Conservation (phyloP, 768 basidiomycete species). For the Kwoniella botswanensis region DNA sequence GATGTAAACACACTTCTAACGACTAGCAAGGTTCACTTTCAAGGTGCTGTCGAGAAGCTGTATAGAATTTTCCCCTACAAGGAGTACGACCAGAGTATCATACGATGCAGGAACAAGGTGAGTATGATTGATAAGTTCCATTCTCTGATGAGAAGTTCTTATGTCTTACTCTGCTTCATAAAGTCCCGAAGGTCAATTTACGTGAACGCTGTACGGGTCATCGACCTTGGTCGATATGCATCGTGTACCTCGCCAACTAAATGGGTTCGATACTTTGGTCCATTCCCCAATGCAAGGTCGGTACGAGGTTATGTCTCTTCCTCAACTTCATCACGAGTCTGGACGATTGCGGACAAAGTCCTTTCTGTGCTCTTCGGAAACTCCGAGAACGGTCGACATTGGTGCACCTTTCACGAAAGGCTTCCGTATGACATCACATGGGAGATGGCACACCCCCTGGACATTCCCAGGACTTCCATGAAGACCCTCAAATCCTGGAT, state of each 20-base stretch:
- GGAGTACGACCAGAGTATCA: neutral
- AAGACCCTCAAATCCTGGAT: no score
- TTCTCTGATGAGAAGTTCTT: no score
- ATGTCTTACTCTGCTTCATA: no score
- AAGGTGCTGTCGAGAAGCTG: neutral
- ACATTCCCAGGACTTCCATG: no score
- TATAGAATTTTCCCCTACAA: neutral
- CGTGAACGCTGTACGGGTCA: neutral
- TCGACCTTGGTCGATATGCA: neutral
- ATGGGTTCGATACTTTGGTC: neutral
- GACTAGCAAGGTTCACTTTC: neutral
- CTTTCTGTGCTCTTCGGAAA: no score
- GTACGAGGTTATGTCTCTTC: no score
- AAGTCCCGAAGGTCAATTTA: neutral
- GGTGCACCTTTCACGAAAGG: no score
- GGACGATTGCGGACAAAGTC: no score
- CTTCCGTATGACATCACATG: no score
- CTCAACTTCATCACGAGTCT: no score
- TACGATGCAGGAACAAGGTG: neutral
- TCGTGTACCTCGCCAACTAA: neutral
- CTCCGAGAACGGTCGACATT: no score
- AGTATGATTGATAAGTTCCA: neutral
- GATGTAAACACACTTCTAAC: neutral
- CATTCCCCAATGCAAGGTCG: constrained; percentile 1
- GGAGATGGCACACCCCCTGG: no score